Evolutionary conservation across 352 stramenopile genomes (phyloP), one percentile per base, ranked within the genome.

Genomic region (Globisporangium spiculum): DNA sequence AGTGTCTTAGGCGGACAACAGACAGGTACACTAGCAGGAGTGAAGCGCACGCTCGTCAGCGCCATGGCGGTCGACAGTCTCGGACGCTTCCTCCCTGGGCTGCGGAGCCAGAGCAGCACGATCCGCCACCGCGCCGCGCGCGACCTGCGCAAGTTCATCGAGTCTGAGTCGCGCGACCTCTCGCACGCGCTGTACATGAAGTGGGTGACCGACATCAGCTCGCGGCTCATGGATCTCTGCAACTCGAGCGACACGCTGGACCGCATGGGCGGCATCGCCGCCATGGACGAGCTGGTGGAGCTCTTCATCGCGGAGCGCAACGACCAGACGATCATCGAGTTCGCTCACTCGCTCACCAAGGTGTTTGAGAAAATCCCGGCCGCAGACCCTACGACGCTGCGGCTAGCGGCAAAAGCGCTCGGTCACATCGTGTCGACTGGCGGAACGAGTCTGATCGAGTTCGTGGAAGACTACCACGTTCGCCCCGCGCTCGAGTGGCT

Each of bases 321-420:
- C 77, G 89, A 96, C 77, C 86, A 93, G 81, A 94, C 84, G 8
- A 96, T 96, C 78, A 93, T 94, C 58, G 89, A 95, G 73, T 94
- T 95, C 70, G 89, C 89, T 10, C 87, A 95, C 70, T 92, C 87
- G 58, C 84, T 96, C 46, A 93, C 85, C 9, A 90, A 88, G 63
- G 86, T 95, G 4, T 96, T 96, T 66, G 89, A 96, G 70, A 95
- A 94, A 72, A 93, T 94, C 66, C 84, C 86, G 24, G 82, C 74
- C 55, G 84, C 83, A 5, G 89, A 96, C 65, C 67, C 82, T 41
- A 67, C 84, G 26, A 95, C 89, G 66, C 73, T 96, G 54, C 84
- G 86, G 10, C 71, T 93, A 22, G 87, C 86, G 3, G 75, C 86
- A 48, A 94, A 94, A 67, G 89, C 87, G 27, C 70, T 96, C 0